Base-by-base conservation (phyloP, 2,329 filamentous ascomycete species). In the Verticillium klebahnii region DNA sequence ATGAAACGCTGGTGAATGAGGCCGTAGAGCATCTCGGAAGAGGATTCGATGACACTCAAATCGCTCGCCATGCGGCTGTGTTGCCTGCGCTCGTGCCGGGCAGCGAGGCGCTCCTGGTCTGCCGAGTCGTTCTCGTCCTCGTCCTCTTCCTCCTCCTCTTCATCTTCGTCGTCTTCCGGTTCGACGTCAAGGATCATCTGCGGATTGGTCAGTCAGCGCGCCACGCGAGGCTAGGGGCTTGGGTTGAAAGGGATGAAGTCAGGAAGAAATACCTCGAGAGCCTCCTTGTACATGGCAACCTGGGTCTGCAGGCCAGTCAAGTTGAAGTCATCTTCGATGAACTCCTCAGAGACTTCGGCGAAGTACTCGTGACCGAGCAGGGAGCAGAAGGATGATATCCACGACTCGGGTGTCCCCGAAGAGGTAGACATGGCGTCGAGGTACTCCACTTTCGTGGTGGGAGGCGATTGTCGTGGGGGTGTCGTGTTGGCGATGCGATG, bases 301-400 rank as follows among this genome's bases (percentile, higher is more conserved):
- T 98, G 94, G 63, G 89, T 91, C 77, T 97, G 93, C 71, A 99
- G 82, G 58, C 95, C 95, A 1, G 95, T 99, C 67, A 99, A 83
- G 77, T 99, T 99, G 83, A 99, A 99, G 77, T 99, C 95, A 87
- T 99, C 95, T 77, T 99, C 95, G 73, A 99, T 98, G 71, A 99
- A 99, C 72, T 99, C 95, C 78, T 99, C 95, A 56, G 92, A 95
- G 58, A 99, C 94, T 80, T 99, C 95, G 65, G 95, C 95, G 77
- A 99, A 99, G 80, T 98, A 99, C 77, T 99, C 95, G 75, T 99
- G 95, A 65, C 95, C 95, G 64, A 98, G 85, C 56, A 98, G 83
- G 45, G 92, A 93, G 82, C 95, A 99, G 77, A 97, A 99, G 62
- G 93, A 96, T 66, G 92, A 90, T 80, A 99, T 98, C 95, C 95